Percentiles rank a stretch among this genome's conserved stretches.
phyloP scores from a whole-genome alignment of 768 basidiomycete genomes.

The Trametes cinnabarina region DNA sequence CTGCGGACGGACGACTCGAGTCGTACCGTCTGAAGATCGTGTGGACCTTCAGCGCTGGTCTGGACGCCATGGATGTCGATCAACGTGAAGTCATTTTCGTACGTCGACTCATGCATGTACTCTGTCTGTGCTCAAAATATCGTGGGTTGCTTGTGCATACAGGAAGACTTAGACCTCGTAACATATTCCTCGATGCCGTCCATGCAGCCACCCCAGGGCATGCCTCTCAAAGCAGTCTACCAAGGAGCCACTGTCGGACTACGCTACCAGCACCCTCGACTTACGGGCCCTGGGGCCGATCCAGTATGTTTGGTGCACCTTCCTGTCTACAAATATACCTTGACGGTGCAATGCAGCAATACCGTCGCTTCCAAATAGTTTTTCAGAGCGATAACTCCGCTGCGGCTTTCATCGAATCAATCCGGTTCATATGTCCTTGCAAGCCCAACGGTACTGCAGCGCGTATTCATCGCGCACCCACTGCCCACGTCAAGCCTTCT shows the following conservation, averaged over 20 bases:
- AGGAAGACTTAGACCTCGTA: slow-evolving; percentile 80
- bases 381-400: slow-evolving; percentile 53
- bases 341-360: slow-evolving; percentile 53
- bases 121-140: background rate
- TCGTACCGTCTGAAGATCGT: slow-evolving; percentile 64
- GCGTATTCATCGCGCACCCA: background rate
- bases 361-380: slow-evolving; percentile 75
- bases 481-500: background rate
- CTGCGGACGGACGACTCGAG: slow-evolving; percentile 45
- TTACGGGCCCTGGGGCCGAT: slow-evolving; percentile 25
- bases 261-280: slow-evolving; percentile 61
- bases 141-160: slow-evolving; percentile 10
- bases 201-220: slow-evolving; percentile 43
- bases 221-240: slow-evolving; percentile 81
- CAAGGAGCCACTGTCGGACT: slow-evolving; percentile 72
- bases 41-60: slow-evolving; percentile 51
- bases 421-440: slow-evolving; percentile 73
- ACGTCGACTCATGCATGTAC: slow-evolving; percentile 30
- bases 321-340: no score
- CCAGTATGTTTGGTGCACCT: slow-evolving; percentile 28
- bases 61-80: slow-evolving; percentile 36
- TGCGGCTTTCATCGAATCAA: slow-evolving; percentile 56
- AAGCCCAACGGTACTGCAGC: slow-evolving; percentile 48
- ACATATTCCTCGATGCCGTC: slow-evolving; percentile 54
- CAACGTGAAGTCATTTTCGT: slow-evolving; percentile 67